Evolutionary conservation across 169 alveolate species (phyloP).

Genomic region (Plasmodium ovale): DNA sequence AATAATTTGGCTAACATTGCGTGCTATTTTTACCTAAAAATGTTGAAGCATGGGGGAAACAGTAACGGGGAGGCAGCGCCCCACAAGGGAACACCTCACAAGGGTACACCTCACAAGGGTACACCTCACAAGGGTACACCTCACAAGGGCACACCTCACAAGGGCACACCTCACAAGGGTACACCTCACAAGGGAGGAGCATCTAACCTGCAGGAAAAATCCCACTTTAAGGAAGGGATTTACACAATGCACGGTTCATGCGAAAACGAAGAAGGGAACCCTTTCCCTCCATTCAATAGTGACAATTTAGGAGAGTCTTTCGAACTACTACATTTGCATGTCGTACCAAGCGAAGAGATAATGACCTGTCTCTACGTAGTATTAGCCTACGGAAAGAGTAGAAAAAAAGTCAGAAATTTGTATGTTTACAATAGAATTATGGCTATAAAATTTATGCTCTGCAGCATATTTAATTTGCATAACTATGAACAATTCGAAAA

Average conservation of each 20-base stretch:
- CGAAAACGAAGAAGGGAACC: background rate
- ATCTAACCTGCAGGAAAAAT: no score
- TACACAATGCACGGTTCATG: background rate
- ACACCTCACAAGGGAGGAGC: background rate
- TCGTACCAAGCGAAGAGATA: slow-evolving; percentile 22
- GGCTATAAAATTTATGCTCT: slow-evolving; percentile 29
- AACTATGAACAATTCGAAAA: background rate
- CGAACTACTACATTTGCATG: slow-evolving; percentile 9
- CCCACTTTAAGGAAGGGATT: background rate
- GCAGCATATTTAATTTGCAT: slow-evolving; percentile 22
- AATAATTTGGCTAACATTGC: slow-evolving; percentile 64
- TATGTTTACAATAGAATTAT: slow-evolving; percentile 29
- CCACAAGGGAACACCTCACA: no score
- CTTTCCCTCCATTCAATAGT: background rate
- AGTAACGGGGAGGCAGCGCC: background rate
- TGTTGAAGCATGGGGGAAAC: slow-evolving; percentile 15
- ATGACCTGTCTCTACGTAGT: slow-evolving; percentile 3
- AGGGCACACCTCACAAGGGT: background rate
- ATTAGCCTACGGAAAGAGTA: slow-evolving; percentile 34
- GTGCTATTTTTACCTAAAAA: slow-evolving; percentile 25
- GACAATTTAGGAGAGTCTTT: slow-evolving; percentile 11
- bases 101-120: no score
- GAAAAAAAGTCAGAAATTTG: slow-evolving; percentile 36
- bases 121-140: background rate
- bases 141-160: background rate